A percentile compares a stretch with the other conserved stretches of the same genome.
Conservation (phyloP, 208 protist species). For the Novymonas esmeraldas region DNA sequence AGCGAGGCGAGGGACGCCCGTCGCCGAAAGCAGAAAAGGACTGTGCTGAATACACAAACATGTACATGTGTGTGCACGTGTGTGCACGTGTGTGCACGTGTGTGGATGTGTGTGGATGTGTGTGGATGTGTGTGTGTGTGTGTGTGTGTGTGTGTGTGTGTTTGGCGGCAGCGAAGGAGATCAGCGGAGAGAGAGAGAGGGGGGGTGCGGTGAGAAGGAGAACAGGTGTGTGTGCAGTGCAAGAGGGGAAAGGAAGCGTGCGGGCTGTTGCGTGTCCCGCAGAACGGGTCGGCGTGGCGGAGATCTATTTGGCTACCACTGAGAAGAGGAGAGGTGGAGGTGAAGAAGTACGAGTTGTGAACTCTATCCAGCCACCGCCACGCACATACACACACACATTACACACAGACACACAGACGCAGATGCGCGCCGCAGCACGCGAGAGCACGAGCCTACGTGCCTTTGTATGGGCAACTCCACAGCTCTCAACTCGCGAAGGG, state of each 20-base stretch:
- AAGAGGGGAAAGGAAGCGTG: neutral
- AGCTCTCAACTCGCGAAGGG: no score
- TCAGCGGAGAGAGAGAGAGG: neutral
- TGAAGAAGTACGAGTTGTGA: no score
- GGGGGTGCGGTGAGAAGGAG: neutral
- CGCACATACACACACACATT: no score
- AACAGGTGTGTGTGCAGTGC: neutral
- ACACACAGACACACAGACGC: no score
- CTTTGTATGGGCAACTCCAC: no score
- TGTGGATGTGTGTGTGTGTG: neutral
- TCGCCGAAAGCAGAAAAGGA: neutral
- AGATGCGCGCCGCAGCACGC: no score
- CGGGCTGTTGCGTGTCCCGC: no score
- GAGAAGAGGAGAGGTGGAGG: no score
- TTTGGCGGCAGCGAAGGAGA: neutral
- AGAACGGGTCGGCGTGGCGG: no score
- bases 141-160: constrained; percentile 1
- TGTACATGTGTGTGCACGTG: neutral
- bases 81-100: neutral
- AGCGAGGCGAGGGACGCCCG: neutral
- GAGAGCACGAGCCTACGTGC: no score
- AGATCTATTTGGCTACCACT: no score
- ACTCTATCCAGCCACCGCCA: no score
- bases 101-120: neutral
- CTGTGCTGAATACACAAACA: neutral